phyloP scores from a whole-genome alignment of 352 stramenopile genomes.

The Aphanomyces stellatus region DNA sequence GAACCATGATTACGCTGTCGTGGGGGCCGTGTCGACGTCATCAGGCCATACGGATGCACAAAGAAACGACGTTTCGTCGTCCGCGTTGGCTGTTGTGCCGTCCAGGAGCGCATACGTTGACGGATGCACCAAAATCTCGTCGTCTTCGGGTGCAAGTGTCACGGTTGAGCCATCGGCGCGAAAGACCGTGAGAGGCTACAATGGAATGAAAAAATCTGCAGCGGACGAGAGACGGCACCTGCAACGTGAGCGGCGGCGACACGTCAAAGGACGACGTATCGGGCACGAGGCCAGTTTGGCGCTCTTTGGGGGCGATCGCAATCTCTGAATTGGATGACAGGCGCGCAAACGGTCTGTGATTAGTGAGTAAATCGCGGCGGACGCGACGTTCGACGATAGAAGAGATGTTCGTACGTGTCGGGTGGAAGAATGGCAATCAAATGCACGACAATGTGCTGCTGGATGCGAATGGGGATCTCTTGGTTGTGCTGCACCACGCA shows the following conservation, averaged over 20 bases:
- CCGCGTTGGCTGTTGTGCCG: slow-evolving; percentile 26
- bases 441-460: slow-evolving; percentile 67
- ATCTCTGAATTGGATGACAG: slow-evolving; percentile 63
- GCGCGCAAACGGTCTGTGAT: slow-evolving; percentile 48
- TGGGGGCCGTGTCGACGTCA: too few relatives aligned
- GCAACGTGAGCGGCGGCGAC: too few relatives aligned
- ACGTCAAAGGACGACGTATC: slow-evolving; percentile 51
- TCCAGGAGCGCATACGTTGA: slow-evolving; percentile 50
- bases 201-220: too few relatives aligned
- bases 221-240: too few relatives aligned
- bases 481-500: slow-evolving; percentile 83
- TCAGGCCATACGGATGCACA: not conserved
- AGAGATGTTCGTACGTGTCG: slow-evolving; percentile 70
- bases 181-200: not conserved
- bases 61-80: too few relatives aligned
- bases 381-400: slow-evolving; percentile 16
- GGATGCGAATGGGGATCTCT: slow-evolving; percentile 74
- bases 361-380: not conserved
- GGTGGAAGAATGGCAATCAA: slow-evolving; percentile 45
- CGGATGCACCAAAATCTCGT: slow-evolving; percentile 65
- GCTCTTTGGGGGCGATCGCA: slow-evolving; percentile 68
- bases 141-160: slow-evolving; percentile 6
- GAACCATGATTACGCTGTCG: too few relatives aligned
- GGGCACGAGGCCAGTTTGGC: slow-evolving; percentile 27
- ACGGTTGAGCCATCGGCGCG: not conserved